Conservation (phyloP, 2,329 filamentous ascomycete species). For the Cladorrhinum sp. region DNA sequence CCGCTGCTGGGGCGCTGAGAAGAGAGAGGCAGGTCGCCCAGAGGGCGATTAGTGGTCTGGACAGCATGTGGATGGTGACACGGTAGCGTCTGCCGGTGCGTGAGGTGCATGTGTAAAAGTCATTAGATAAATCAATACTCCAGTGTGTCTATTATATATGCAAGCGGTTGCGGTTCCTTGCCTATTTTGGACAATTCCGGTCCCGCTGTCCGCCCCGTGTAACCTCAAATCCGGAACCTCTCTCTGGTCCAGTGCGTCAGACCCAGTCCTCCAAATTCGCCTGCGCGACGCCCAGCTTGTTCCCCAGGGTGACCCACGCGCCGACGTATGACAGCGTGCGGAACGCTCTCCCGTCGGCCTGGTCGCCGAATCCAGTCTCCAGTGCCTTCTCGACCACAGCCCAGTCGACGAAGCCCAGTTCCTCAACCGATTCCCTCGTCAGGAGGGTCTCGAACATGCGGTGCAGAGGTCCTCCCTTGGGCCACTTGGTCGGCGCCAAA, state of each 20-base stretch:
- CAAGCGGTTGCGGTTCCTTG: neutral
- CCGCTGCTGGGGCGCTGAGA: neutral
- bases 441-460: conserved; percentile 31
- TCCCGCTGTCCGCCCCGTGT: neutral
- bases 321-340: conserved; percentile 37
- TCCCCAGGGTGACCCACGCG: conserved; percentile 42
- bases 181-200: neutral
- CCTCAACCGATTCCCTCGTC: conserved; percentile 35
- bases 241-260: neutral
- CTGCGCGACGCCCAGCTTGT: conserved; percentile 34
- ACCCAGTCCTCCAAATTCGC: neutral
- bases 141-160: neutral
- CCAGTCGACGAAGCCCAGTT: conserved; percentile 41
- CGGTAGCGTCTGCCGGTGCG: too few relatives aligned
- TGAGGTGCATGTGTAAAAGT: too few relatives aligned
- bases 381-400: conserved; percentile 34
- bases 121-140: too few relatives aligned
- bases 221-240: neutral
- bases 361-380: conserved; percentile 37
- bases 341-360: conserved; percentile 34
- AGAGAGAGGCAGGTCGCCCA: neutral
- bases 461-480: conserved; percentile 42
- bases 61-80: neutral
- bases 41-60: neutral
- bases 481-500: conserved; percentile 42